Conservation (phyloP, 1,284 basidiomycete species). For the Exobasidium rhododendri region DNA sequence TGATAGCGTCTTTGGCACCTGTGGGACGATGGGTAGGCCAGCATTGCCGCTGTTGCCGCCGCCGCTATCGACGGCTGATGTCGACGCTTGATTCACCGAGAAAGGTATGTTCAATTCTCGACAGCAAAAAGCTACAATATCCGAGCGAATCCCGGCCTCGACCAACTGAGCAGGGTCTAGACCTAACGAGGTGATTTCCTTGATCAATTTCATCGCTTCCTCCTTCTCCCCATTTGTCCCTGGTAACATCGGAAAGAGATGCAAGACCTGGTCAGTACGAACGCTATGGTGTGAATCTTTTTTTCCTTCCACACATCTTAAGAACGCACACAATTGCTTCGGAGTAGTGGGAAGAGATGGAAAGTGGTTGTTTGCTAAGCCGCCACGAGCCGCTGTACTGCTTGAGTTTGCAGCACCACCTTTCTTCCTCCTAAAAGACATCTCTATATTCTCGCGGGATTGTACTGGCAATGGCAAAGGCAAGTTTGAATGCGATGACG, state of each 20-base stretch:
- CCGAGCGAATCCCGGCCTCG: neutral
- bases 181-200: constrained; percentile 1
- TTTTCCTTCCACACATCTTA: neutral
- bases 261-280: neutral
- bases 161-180: neutral
- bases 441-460: neutral
- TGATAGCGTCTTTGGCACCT: neutral
- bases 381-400: neutral
- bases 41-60: neutral
- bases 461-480: neutral
- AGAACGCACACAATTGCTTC: neutral
- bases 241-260: neutral
- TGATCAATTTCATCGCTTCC: constrained; percentile 3
- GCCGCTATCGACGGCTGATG: neutral
- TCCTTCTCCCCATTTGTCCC: neutral
- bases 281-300: neutral
- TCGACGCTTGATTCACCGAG: neutral
- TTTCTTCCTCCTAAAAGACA: neutral
- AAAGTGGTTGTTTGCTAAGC: neutral
- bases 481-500: too few relatives aligned
- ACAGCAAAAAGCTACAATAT: neutral
- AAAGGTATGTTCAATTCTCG: neutral
- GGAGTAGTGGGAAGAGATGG: neutral
- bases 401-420: neutral
- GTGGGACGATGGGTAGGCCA: neutral